Base-by-base conservation (phyloP, 2,329 filamentous ascomycete genomes). In the Blastomyces percursus region DNA sequence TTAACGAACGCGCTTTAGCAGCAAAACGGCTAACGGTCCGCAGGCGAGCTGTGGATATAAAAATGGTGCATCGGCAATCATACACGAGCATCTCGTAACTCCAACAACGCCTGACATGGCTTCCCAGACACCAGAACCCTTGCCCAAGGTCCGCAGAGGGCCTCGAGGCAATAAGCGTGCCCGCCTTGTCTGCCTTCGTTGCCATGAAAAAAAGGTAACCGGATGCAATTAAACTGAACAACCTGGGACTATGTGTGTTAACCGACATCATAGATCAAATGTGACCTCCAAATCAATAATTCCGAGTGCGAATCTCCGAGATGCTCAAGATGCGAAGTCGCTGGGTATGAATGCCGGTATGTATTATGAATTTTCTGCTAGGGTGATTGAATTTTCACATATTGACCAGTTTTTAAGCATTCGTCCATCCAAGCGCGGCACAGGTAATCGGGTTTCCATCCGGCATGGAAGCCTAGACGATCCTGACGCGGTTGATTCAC, bases 311-410 rank as follows among this genome's bases (percentile, higher is more conserved):
- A 54, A 32, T 55, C 60, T 42, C 48, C 60, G 14, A 21, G 51
- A 6, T 62, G 61, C 42, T 46, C 52, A 11, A 46, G 54, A 24
- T 62, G 61, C 35, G 61, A 57, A 40, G 21, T 38, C 16, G 61
- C 54, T 8, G 61, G 61, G n/a, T 52, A 59, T 42, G 61, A 62
- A 30, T 62, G 61, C 61, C 61, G 61, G 61, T 62, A 62, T 38
- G 61, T 59, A 19, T 12, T 16, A 6, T 21, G 21, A 50, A 27
- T 11, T 19, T 51, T 60, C n/a, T 5, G 24, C 21, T 40, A 9
- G 19, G 35, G 21, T 5, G 3, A 24, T 19, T 9, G 30, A 24
- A 50, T 38, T 52, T 42, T 21, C 52, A 21, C 14, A 54, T n/a
- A 35, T 30, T 54, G 52, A 62, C 32, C 52, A 5, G 40, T 56